These are phyloP conservation scores for Nematocida sp. DNA, from an alignment of 371 early-diverging fungal species.

Conservation along the genomic window DNA sequence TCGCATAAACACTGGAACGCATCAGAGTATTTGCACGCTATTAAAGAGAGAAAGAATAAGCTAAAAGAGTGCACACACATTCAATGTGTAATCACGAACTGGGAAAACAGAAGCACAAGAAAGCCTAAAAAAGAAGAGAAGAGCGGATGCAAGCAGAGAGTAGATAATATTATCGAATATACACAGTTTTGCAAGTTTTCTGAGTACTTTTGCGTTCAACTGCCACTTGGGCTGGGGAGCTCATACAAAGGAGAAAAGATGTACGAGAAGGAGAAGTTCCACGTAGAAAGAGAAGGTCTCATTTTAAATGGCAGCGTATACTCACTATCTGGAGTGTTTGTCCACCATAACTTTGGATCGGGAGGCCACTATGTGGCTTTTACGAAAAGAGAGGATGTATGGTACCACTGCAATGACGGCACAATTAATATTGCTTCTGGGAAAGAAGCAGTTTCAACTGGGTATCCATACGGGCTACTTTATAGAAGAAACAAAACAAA, in stretches of 20 bases:
- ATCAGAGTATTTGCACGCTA: slow-evolving; percentile 10
- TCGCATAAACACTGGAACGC: slow-evolving; percentile 50
- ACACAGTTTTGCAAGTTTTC: slow-evolving; percentile 33
- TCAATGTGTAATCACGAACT: slow-evolving; percentile 48
- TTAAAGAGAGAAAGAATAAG: slow-evolving; percentile 40
- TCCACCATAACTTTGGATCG: slow-evolving; percentile 51
- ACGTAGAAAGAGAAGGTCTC: slow-evolving; percentile 40
- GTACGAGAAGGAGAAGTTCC: slow-evolving; percentile 29
- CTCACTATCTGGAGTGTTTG: slow-evolving; percentile 40
- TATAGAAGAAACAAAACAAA: slow-evolving; percentile 16
- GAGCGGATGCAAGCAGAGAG: background rate
- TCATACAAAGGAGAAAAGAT: slow-evolving; percentile 27
- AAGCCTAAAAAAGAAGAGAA: slow-evolving; percentile 7
- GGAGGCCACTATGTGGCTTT: slow-evolving; percentile 55
- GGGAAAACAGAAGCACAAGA: slow-evolving; percentile 27
- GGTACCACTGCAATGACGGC: slow-evolving; percentile 57
- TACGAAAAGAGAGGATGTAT: slow-evolving; percentile 29
- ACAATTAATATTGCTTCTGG: slow-evolving; percentile 42
- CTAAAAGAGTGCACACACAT: slow-evolving; percentile 27
- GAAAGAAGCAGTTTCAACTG: slow-evolving; percentile 32
- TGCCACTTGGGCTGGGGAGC: slow-evolving; percentile 35
- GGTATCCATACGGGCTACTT: slow-evolving; percentile 50
- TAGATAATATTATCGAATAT: slow-evolving; percentile 8
- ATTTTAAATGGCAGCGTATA: slow-evolving; percentile 30
- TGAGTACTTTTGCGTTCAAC: slow-evolving; percentile 53